Base-by-base conservation (phyloP, 192 early-diverging fungal species). In the Entomortierella beljakovae region DNA sequence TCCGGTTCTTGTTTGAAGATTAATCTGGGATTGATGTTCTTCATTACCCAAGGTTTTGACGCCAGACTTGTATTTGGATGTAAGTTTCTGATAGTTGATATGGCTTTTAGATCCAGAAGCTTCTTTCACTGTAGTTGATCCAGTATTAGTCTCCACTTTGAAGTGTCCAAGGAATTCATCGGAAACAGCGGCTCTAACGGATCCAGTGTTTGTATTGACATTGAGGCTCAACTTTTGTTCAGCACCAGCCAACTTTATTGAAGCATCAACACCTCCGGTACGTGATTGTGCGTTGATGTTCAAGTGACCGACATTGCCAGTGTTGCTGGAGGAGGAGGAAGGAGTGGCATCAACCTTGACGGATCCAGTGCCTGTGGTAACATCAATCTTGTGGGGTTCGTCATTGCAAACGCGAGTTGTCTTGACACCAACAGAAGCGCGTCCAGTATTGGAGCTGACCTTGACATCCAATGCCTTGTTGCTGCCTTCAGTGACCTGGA, bases 151-250 rank as follows among this genome's bases (percentile, higher is more conserved):
- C 34, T 48, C 8, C 16, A 69, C 9, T 1, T 9, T 18, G 20
- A 77, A 77, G 23, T 49, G 60, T 1, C 74, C 74, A 40, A 60
- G 32, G 34, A 64, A 77, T 20, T 29, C 26, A 25, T 77, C 74
- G 51, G 74, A 77, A 29, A 77, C 25, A 6, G 29, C 0, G 2
- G 55, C 43, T 13, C 20, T 26, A 3, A 54, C 55, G 4, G 61
- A 32, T 2, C 65, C 74, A 3, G 74, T 69, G 23, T 23, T 43
- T 26, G 57, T 22, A 15, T 13, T 28, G 0, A 54, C 31, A 8
- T 10, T 38, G 25, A 77, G 31, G 7, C 11, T 15, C 25, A 77
- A 33, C 4, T 10, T 42, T 29, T 77, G 74, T 7, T 57, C 49
- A 16, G 25, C 33, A 6, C 35, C 18, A 4, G 64, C 61, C 16